phyloP scores from a whole-genome alignment of 2,329 filamentous ascomycete species.

The Ceratocystis eucalypticola region DNA sequence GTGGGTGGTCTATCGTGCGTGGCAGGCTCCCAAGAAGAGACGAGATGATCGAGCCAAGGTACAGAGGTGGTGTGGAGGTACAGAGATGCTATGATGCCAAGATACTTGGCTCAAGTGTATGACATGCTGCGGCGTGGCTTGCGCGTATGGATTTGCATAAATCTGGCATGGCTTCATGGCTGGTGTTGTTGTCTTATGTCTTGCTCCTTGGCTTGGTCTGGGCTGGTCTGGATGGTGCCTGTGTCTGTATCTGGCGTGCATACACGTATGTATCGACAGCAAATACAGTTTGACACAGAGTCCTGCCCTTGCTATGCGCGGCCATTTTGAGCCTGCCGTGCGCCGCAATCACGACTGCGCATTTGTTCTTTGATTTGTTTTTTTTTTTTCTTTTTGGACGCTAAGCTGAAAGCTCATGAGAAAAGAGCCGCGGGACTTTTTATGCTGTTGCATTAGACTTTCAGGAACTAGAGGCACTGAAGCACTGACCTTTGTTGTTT shows the following conservation, averaged over 20 bases:
- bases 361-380: not conserved
- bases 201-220: too few species aligned
- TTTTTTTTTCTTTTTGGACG: not conserved
- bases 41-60: not conserved
- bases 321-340: not conserved
- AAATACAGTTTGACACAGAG: too few species aligned
- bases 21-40: too few species aligned
- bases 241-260: not conserved
- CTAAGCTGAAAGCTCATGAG: not conserved
- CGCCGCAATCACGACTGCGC: not conserved
- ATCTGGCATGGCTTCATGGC: not conserved
- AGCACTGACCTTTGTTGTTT: constrained; percentile 6
- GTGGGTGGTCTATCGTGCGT: too few species aligned
- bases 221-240: not conserved
- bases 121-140: not conserved
- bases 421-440: not conserved
- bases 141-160: not conserved
- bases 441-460: constrained; percentile 2
- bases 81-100: not conserved
- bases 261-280: not conserved
- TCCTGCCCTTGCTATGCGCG: not conserved
- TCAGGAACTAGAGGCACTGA: not conserved
- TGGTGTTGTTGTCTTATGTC: not conserved
- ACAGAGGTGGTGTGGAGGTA: not conserved
- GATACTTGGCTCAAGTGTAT: not conserved